Evolutionary conservation across 805 yeast genomes (phyloP).

Genomic region (Starmerella kuoi): DNA sequence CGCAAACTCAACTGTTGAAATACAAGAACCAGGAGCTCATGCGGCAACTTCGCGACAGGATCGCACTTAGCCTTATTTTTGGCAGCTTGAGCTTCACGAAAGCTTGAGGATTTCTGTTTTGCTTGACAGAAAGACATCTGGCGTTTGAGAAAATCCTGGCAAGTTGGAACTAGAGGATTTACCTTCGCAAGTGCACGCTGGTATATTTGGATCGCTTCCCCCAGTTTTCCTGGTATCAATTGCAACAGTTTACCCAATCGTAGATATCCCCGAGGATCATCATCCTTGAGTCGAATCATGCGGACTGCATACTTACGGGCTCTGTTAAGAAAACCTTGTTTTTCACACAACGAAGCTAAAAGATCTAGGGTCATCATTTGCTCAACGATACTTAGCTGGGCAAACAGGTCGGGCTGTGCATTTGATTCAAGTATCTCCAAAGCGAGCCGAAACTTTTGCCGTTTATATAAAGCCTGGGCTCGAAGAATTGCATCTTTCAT

Average conservation of each 20-base stretch:
- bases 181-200: slow-evolving; percentile 12
- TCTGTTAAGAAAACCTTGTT: slow-evolving; percentile 10
- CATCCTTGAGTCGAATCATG: slow-evolving; percentile 9
- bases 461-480: slow-evolving; percentile 17
- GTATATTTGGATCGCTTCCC: slow-evolving; percentile 16
- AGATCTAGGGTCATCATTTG: slow-evolving; percentile 13
- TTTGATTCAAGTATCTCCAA: slow-evolving; percentile 18
- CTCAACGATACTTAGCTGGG: slow-evolving; percentile 1
- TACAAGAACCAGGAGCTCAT: slow-evolving; percentile 12
- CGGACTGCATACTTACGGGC: slow-evolving; percentile 16
- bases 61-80: not conserved
- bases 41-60: slow-evolving; percentile 12
- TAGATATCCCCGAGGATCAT: slow-evolving; percentile 19
- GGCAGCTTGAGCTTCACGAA: not conserved
- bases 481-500: slow-evolving; percentile 17
- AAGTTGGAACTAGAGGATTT: not conserved
- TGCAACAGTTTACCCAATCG: slow-evolving; percentile 20
- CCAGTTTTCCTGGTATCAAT: slow-evolving; percentile 4
- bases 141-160: slow-evolving; percentile 4
- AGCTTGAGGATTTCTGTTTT: not conserved
- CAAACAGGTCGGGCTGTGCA: not conserved
- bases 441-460: slow-evolving; percentile 13
- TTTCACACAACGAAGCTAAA: slow-evolving; percentile 18
- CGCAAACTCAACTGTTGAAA: slow-evolving; percentile 10
- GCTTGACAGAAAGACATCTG: slow-evolving; percentile 3